phyloP scores from a whole-genome alignment of 2,329 filamentous ascomycete genomes.

The Stachybotrys elegans region DNA sequence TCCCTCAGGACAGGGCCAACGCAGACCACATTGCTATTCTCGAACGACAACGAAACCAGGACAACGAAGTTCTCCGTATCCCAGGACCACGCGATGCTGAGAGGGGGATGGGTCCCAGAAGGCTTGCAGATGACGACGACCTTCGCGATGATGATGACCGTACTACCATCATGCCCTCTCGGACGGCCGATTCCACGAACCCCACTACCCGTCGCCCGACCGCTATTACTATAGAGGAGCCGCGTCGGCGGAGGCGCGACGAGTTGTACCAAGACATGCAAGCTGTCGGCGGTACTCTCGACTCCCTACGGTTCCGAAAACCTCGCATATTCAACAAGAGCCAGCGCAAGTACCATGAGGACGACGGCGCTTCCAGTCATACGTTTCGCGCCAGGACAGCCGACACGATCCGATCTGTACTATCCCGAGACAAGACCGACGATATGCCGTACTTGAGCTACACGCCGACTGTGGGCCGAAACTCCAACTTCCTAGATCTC shows the following conservation, averaged over 20 bases:
- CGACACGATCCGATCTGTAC: slow-evolving; percentile 51
- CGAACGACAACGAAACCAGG: slow-evolving; percentile 74
- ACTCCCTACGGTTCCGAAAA: slow-evolving; percentile 38
- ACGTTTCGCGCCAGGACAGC: slow-evolving; percentile 43
- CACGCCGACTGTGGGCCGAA: slow-evolving; percentile 86
- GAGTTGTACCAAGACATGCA: slow-evolving; percentile 36
- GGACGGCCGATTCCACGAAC: slow-evolving; percentile 19
- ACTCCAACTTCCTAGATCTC: slow-evolving; percentile 86
- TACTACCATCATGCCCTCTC: slow-evolving; percentile 17
- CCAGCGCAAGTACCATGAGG: slow-evolving; percentile 33
- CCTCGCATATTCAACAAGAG: slow-evolving; percentile 32
- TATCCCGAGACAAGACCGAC: slow-evolving; percentile 48
- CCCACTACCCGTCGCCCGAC: slow-evolving; percentile 34
- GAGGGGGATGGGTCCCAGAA: slow-evolving; percentile 65
- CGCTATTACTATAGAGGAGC: slow-evolving; percentile 65
- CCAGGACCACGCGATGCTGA: slow-evolving; percentile 90
- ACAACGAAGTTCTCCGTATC: slow-evolving; percentile 75
- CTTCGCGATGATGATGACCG: slow-evolving; percentile 29
- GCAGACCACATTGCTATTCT: slow-evolving; percentile 86
- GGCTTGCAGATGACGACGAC: slow-evolving; percentile 37
- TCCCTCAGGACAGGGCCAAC: slow-evolving; percentile 48
- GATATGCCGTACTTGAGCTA: slow-evolving; percentile 89
- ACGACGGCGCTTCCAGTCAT: slow-evolving; percentile 20
- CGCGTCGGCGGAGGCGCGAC: slow-evolving; percentile 35
- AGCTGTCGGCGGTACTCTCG: slow-evolving; percentile 33